Percentiles rank a stretch among this genome's conserved stretches.
phyloP scores from a whole-genome alignment of 176 grass and related monocot species.

The Triticum aestivum region IWGSC_CS_RefSeq_v2.1 NC_057808.1:328054333-328054832 shows the following conservation, averaged over 20 bases:
- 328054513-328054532: neutral
- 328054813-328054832: neutral
- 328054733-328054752: neutral
- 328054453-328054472: constrained; percentile 10
- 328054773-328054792: neutral
- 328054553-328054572: constrained; percentile 34
- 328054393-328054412: neutral
- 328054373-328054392: neutral
- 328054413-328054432: neutral
- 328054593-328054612: neutral
- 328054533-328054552: neutral
- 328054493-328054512: neutral
- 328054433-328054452: constrained; percentile 20
- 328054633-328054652: constrained; percentile 9
- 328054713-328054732: neutral
- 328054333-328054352: neutral
- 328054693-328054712: neutral
- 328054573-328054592: constrained; percentile 37
- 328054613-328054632: neutral
- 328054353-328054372: neutral
- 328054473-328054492: neutral
- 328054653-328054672: constrained; percentile 23
- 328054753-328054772: neutral
- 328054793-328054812: neutral
- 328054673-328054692: neutral